A percentile compares a stretch with the other conserved stretches of the same genome.
Evolutionary conservation across 2,329 filamentous ascomycete species (phyloP).

Genomic region (Beauveria sp.): DNA sequence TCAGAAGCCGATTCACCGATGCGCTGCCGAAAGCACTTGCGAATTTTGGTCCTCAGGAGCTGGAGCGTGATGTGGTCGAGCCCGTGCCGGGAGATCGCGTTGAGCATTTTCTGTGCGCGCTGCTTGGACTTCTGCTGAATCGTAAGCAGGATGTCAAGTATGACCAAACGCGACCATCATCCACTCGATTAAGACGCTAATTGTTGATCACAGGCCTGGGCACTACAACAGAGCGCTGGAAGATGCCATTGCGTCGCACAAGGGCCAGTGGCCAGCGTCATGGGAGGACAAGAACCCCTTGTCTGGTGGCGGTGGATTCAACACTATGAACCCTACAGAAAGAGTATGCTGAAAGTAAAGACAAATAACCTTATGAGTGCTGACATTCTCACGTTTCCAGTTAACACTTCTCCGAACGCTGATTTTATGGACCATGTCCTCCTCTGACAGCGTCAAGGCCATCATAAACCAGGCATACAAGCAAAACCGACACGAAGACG

Average conservation of each 20-base stretch:
- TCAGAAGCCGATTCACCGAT: constrained; percentile 85
- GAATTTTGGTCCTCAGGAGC: constrained; percentile 90
- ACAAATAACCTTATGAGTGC: neutral
- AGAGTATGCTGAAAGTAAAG: constrained; percentile 48
- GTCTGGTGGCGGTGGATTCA: constrained; percentile 71
- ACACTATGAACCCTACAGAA: constrained; percentile 71
- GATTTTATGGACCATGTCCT: constrained; percentile 80
- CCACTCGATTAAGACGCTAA: neutral
- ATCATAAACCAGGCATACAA: constrained; percentile 87
- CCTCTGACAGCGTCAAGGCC: constrained; percentile 72
- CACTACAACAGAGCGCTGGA: constrained; percentile 92
- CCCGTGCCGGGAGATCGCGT: constrained; percentile 72
- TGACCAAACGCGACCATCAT: constrained; percentile 25
- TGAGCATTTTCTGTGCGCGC: constrained; percentile 81
- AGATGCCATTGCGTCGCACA: constrained; percentile 80
- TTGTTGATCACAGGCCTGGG: constrained; percentile 54
- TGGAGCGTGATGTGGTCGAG: constrained; percentile 79
- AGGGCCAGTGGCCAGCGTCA: constrained; percentile 75
- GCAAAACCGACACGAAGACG: constrained; percentile 71
- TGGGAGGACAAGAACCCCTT: constrained; percentile 84
- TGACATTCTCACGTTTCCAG: constrained; percentile 36
- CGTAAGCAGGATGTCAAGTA: constrained; percentile 99
- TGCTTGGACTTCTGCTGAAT: constrained; percentile 83
- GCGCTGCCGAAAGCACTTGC: constrained; percentile 79
- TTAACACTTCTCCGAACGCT: constrained; percentile 76